Evolutionary conservation across 495 filamentous ascomycete genomes (phyloP).

Genomic region (Coniosporium apollinis): DNA sequence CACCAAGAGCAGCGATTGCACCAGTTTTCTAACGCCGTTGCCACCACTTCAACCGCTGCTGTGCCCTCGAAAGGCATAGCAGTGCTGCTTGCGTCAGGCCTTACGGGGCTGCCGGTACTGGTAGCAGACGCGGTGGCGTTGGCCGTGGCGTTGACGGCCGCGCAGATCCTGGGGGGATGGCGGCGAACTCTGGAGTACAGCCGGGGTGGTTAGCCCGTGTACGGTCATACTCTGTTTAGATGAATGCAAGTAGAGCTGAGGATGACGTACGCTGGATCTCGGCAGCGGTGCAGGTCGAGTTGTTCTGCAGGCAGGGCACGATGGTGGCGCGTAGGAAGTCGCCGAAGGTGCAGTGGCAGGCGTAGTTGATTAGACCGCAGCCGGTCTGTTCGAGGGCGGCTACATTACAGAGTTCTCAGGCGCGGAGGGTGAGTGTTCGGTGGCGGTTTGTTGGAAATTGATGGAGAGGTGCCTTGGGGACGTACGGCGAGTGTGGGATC

Average conservation of each 20-base stretch:
- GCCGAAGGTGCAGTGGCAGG: slow-evolving; percentile 6
- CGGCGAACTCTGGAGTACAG: neutral
- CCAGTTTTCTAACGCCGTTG: too few species aligned
- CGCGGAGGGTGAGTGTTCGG: neutral
- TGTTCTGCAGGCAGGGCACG: slow-evolving; percentile 3
- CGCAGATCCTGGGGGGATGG: slow-evolving; percentile 3
- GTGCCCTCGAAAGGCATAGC: neutral
- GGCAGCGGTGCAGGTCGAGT: slow-evolving; percentile 2
- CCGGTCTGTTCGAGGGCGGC: slow-evolving; percentile 1
- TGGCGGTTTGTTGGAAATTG: neutral
- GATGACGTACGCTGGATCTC: slow-evolving; percentile 3
- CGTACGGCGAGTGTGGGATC: slow-evolving; percentile 2
- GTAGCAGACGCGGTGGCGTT: neutral
- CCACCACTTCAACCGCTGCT: too few species aligned
- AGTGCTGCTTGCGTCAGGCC: neutral
- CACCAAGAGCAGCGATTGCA: too few species aligned
- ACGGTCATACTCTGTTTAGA: neutral
- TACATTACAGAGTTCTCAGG: neutral
- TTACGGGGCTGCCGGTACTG: neutral
- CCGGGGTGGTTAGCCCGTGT: neutral
- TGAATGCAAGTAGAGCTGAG: neutral
- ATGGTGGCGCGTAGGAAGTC: neutral
- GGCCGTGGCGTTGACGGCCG: slow-evolving; percentile 4
- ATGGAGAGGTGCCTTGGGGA: neutral
- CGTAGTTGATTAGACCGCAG: slow-evolving; percentile 6